These are phyloP conservation scores for Elasticomyces elasticus DNA, from an alignment of 495 filamentous ascomycete species.

Conservation along the genomic window DNA sequence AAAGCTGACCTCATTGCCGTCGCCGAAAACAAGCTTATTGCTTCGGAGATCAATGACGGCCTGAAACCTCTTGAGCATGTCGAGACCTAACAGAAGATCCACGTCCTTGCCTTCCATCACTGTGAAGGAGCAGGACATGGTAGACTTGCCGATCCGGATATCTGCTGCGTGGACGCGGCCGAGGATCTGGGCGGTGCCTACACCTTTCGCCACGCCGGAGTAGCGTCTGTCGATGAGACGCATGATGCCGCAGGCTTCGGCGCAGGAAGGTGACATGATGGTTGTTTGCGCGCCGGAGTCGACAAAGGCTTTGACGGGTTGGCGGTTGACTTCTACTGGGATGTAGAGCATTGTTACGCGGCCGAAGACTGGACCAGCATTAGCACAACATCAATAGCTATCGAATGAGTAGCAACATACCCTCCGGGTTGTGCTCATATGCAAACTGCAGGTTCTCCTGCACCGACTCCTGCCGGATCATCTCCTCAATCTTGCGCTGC, in stretches of 20 bases:
- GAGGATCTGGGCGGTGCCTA: conserved; percentile 87
- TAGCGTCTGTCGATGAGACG: conserved; percentile 89
- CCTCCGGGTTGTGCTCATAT: conserved; percentile 93
- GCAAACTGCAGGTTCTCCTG: conserved; percentile 91
- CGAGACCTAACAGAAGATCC: conserved; percentile 85
- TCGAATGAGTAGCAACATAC: too few relatives aligned
- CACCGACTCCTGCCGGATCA: conserved; percentile 87
- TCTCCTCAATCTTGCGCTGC: conserved; percentile 88
- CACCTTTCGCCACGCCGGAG: conserved; percentile 80
- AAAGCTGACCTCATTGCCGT: conserved; percentile 78
- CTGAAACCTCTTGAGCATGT: conserved; percentile 93
- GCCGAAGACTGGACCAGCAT: conserved; percentile 71
- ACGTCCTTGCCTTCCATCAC: conserved; percentile 99
- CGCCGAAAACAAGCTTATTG: conserved; percentile 65
- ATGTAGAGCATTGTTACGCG: conserved; percentile 93
- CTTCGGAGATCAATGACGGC: conserved; percentile 79
- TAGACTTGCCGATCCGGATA: conserved; percentile 82
- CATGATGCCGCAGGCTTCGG: conserved; percentile 89
- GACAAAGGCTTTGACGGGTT: conserved; percentile 89
- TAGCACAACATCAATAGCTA: too few relatives aligned
- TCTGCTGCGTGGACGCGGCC: conserved; percentile 89
- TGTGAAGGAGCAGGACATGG: conserved; percentile 91
- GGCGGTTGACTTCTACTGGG: conserved; percentile 86
- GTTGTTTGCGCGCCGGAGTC: conserved; percentile 97
- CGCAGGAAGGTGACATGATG: conserved; percentile 93